phyloP scores from a whole-genome alignment of 768 basidiomycete species.

The Phallus indusiatus region DNA sequence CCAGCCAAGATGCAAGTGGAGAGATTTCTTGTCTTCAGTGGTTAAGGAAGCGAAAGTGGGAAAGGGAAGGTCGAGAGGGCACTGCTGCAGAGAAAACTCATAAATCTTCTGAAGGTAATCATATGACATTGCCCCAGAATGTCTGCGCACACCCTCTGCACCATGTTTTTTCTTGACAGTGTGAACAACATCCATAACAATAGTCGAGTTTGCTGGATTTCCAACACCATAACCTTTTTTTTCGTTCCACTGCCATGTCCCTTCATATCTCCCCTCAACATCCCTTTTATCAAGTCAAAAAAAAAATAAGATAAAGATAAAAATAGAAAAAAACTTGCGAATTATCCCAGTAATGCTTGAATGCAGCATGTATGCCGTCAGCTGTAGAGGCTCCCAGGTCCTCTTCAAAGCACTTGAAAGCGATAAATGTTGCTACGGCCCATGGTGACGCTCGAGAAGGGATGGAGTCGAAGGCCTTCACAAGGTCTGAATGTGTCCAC shows the following conservation, averaged over 20 bases:
- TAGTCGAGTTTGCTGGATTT: slow-evolving; percentile 20
- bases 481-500: not conserved
- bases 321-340: slow-evolving; percentile 15
- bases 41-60: not conserved
- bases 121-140: slow-evolving; percentile 25
- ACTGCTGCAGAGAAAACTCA: slow-evolving; percentile 19
- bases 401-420: slow-evolving; percentile 24
- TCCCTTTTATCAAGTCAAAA: not conserved
- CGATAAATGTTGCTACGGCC: slow-evolving; percentile 20
- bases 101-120: slow-evolving; percentile 23
- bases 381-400: slow-evolving; percentile 10
- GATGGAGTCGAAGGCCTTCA: slow-evolving; percentile 19
- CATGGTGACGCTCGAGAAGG: slow-evolving; percentile 21
- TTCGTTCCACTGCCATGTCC: slow-evolving; percentile 20
- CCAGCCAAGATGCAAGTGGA: slow-evolving; percentile 21
- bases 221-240: slow-evolving; percentile 18
- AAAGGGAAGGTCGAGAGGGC: slow-evolving; percentile 2
- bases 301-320: not conserved
- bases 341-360: slow-evolving; percentile 21
- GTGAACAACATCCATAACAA: slow-evolving; percentile 18
- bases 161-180: slow-evolving; percentile 17
- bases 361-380: slow-evolving; percentile 21
- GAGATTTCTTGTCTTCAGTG: not conserved
- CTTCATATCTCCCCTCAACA: slow-evolving; percentile 14
- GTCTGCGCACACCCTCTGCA: slow-evolving; percentile 15